phyloP scores from a whole-genome alignment of 768 basidiomycete genomes.

The Cystobasidiopsis lactophilus region DNA sequence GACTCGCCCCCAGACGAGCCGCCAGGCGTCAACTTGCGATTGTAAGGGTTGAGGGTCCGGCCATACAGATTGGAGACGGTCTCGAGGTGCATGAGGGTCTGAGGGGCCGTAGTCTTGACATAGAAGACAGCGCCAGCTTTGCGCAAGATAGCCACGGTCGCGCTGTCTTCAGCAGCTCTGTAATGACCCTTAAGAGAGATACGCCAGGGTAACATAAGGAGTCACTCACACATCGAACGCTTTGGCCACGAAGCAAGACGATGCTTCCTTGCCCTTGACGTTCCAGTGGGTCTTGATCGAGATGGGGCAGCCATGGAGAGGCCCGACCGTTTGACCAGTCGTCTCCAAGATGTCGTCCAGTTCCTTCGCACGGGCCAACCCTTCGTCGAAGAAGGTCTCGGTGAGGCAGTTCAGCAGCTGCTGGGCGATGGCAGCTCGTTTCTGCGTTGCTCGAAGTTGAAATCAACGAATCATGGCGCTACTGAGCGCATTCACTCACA shows the following conservation, averaged over 20 bases:
- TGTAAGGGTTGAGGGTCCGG: constrained; percentile 51
- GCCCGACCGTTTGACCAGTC: constrained; percentile 35
- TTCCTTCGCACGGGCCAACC: constrained; percentile 39
- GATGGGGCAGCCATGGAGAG: constrained; percentile 25
- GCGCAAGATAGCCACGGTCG: constrained; percentile 43
- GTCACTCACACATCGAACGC: constrained; percentile 3
- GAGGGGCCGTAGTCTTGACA: constrained; percentile 18
- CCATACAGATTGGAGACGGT: constrained; percentile 61
- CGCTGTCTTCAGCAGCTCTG: constrained; percentile 36
- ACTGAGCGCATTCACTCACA: constrained; percentile 35
- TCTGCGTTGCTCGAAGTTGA: constrained; percentile 39
- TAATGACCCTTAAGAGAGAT: constrained; percentile 13
- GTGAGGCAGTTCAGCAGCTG: constrained; percentile 45
- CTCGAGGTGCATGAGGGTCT: constrained; percentile 36
- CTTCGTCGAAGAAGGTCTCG: constrained; percentile 55
- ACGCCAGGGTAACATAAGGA: too few species aligned
- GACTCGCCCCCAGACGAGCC: constrained; percentile 66
- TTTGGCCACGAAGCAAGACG: constrained; percentile 1
- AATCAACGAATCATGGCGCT: constrained; percentile 24
- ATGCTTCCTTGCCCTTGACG: constrained; percentile 17
- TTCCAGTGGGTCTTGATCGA: constrained; percentile 25
- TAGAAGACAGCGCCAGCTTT: constrained; percentile 35
- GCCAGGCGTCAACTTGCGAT: constrained; percentile 46
- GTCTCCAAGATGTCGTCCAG: constrained; percentile 40
- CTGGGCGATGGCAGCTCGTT: constrained; percentile 57